A percentile compares a stretch with the other conserved stretches of the same genome.
These are phyloP conservation scores for Malus hybrid DNA, from an alignment of 331 rosid genomes.

Conservation along the genomic window DNA sequence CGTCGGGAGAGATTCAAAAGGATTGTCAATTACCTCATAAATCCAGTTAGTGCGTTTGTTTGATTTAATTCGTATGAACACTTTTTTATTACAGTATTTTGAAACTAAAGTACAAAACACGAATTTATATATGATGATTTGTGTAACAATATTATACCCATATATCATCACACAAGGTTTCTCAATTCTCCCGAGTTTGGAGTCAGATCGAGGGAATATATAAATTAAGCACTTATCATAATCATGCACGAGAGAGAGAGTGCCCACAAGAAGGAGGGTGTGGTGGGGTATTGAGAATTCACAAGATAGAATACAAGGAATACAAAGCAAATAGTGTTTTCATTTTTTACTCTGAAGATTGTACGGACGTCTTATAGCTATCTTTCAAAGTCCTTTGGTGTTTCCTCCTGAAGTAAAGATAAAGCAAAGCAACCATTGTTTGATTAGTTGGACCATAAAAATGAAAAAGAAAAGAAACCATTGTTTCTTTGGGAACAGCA, in stretches of 20 bases:
- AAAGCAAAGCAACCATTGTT: conserved; percentile 19
- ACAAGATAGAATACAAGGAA: neutral
- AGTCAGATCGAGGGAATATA: conserved; percentile 15
- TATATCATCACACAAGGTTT: neutral
- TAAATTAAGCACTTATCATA: neutral
- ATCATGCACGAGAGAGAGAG: neutral
- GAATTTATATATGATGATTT: neutral
- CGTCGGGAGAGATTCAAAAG: neutral
- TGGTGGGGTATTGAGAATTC: neutral
- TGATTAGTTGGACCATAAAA: neutral
- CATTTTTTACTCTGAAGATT: neutral
- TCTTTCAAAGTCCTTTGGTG: conserved; percentile 13
- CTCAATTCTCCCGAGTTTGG: neutral
- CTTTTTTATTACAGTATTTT: neutral
- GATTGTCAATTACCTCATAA: neutral
- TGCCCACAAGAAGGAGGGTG: neutral
- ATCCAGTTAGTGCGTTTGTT: neutral
- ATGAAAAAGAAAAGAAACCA: too few species aligned
- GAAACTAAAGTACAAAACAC: neutral
- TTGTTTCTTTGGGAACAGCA: neutral
- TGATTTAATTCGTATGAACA: neutral
- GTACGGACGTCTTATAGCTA: neutral
- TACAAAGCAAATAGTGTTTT: neutral
- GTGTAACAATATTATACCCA: neutral
- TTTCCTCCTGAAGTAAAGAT: conserved; percentile 37